Percentiles rank a stretch among this genome's conserved stretches.
phyloP scores from a whole-genome alignment of 1,139 yeast genomes.

The Magnusiomyces fungicola region DNA sequence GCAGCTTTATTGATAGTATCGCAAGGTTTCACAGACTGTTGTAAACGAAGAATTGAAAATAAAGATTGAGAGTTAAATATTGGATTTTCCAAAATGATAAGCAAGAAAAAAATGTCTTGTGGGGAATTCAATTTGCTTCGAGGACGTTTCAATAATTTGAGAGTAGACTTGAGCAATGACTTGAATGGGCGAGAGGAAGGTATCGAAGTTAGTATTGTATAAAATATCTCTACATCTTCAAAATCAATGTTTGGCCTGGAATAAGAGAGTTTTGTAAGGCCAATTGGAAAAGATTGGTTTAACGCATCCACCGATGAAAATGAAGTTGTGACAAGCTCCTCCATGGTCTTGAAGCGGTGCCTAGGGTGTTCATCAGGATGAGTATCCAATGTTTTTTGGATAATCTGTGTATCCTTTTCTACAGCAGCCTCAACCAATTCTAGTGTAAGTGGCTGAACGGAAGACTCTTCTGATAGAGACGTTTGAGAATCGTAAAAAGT shows the following conservation, averaged over 20 bases:
- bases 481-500: slow-evolving; percentile 25
- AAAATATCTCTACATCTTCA: slow-evolving; percentile 21
- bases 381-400: neutral
- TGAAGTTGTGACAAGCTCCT: slow-evolving; percentile 16
- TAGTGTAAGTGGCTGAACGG: slow-evolving; percentile 10
- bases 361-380: neutral
- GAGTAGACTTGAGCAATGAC: slow-evolving; percentile 19
- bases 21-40: too few species aligned
- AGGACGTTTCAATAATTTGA: slow-evolving; percentile 27
- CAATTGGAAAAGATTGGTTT: slow-evolving; percentile 24
- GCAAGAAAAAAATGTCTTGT: slow-evolving; percentile 24
- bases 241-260: slow-evolving; percentile 27
- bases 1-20: neutral
- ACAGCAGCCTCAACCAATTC: slow-evolving; percentile 8
- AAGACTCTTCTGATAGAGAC: neutral
- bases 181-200: slow-evolving; percentile 19
- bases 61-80: slow-evolving; percentile 22
- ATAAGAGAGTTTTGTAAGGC: slow-evolving; percentile 20
- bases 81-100: slow-evolving; percentile 32
- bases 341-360: slow-evolving; percentile 10
- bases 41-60: slow-evolving; percentile 16
- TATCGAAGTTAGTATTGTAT: slow-evolving; percentile 18
- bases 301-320: slow-evolving; percentile 23
- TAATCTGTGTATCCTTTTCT: neutral
- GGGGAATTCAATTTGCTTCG: slow-evolving; percentile 20